Evolutionary conservation across 352 stramenopile genomes (phyloP).

Genomic region (Pythium oligandrum): DNA sequence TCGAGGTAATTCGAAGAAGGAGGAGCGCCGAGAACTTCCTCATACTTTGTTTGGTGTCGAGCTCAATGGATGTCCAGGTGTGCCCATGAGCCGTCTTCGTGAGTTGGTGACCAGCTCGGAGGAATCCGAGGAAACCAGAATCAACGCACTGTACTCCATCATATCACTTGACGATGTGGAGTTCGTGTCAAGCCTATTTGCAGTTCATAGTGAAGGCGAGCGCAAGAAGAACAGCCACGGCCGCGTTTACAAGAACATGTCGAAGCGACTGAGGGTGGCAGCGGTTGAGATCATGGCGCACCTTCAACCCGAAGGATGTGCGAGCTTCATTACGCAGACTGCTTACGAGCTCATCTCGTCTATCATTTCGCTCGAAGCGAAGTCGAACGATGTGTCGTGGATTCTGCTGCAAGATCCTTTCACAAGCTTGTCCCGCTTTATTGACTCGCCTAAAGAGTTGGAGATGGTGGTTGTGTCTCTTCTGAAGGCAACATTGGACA

Average conservation of each 20-base stretch:
- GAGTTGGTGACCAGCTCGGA: constrained; percentile 54
- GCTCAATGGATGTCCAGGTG: constrained; percentile 38
- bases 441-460: constrained; percentile 49
- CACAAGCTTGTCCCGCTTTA: constrained; percentile 62
- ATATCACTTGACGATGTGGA: constrained; percentile 59
- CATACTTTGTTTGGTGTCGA: constrained; percentile 49
- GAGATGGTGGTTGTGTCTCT: constrained; percentile 70
- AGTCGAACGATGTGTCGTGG: constrained; percentile 79
- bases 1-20: constrained; percentile 43
- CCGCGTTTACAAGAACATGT: constrained; percentile 61
- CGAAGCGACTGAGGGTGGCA: constrained; percentile 62
- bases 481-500: constrained; percentile 67
- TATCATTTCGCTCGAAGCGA: constrained; percentile 76
- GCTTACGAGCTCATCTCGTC: constrained; percentile 79
- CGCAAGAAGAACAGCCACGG: constrained; percentile 61
- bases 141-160: constrained; percentile 73
- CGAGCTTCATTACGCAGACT: constrained; percentile 65
- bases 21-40: constrained; percentile 14
- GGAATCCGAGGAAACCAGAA: constrained; percentile 50
- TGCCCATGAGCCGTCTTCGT: constrained; percentile 58
- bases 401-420: constrained; percentile 79
- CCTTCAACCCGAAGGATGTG: constrained; percentile 47
- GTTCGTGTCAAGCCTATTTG: constrained; percentile 57
- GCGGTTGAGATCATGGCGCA: constrained; percentile 65
- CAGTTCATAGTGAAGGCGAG: constrained; percentile 51